Conservation (phyloP, 139 green algal species). For the Picochlorum sp. region DNA sequence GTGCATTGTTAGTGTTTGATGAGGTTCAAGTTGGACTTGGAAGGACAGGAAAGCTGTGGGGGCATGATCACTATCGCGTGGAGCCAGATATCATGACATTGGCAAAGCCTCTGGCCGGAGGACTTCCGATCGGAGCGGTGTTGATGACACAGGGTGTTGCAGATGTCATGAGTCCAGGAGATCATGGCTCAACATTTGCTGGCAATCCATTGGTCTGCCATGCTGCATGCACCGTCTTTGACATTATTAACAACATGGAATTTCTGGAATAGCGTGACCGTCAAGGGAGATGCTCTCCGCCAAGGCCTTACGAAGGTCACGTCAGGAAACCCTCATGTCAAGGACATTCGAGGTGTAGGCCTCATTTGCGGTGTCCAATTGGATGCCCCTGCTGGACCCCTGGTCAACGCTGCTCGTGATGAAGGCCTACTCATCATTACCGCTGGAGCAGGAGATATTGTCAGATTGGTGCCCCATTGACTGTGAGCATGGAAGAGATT, state of each 20-base stretch:
- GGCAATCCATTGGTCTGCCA: slow-evolving; percentile 90
- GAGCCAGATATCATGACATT: slow-evolving; percentile 95
- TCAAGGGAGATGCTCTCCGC: slow-evolving; percentile 74
- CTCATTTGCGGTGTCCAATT: slow-evolving; percentile 87
- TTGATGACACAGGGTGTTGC: slow-evolving; percentile 88
- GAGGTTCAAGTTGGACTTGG: slow-evolving; percentile 86
- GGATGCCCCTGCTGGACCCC: slow-evolving; percentile 59
- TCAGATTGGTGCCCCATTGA: slow-evolving; percentile 93
- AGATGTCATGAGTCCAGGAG: slow-evolving; percentile 77
- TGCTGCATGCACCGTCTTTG: slow-evolving; percentile 63
- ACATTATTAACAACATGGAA: slow-evolving; percentile 66
- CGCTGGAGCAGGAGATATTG: slow-evolving; percentile 81
- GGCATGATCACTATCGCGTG: slow-evolving; percentile 77
- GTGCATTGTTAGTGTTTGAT: slow-evolving; percentile 92
- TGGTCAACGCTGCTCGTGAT: slow-evolving; percentile 62
- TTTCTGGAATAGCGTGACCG: slow-evolving; percentile 72
- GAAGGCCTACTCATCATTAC: slow-evolving; percentile 90
- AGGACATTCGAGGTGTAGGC: slow-evolving; percentile 17
- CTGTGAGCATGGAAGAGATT: slow-evolving; percentile 81
- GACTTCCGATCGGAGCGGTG: slow-evolving; percentile 92
- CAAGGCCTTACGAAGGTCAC: slow-evolving; percentile 51
- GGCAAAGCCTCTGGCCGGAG: slow-evolving; percentile 94
- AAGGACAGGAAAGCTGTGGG: slow-evolving; percentile 87
- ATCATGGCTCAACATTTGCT: slow-evolving; percentile 98
- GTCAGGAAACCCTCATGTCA: slow-evolving; percentile 65